Evolutionary conservation across 1,139 yeast species (phyloP), one percentile per base, ranked within the genome.

Genomic region (Candida glucosophila): DNA sequence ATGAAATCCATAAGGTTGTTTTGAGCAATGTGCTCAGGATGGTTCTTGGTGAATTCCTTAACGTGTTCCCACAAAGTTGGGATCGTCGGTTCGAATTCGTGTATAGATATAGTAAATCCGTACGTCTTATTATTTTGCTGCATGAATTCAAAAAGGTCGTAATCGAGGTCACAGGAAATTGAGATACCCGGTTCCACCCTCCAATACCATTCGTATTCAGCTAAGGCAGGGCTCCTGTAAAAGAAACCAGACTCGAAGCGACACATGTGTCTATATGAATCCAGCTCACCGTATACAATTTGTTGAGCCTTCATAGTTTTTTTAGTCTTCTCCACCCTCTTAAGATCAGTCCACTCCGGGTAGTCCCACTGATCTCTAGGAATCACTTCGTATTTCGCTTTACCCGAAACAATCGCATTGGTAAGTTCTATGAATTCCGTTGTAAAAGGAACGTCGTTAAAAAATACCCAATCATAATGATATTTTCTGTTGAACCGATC

Each of bases 401-500:
- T 43, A 11, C 77, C 77, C 6, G 72, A 53, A 26, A 65, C 69
- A 21, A 67, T 39, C 15, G 57, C 51, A 4, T 58, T 26, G 5
- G 73, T 64, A 13, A 52, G 43, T 5, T 41, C 43, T 25, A 58
- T 62, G 44, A 77, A 75, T 20, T 59, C 60, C 2, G 59, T 60
- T 15, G 60, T 52, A 39, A 77, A 77, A 5, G 67, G 71, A 31
- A 60, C 55, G 35, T 79, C 81, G 47, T 79, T 79, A 35, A 78
- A 56, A 44, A 79, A 79, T n/a, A 77, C 76, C 90, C 90, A 79
- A 40, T 76, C 83, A 48, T 79, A 79, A 40, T 75, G 69, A 48
- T 52, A 76, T 30, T 67, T 52, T 24, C 55, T 49, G 52, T 80
- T 80, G 56, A 80, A 80, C 27, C 83, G 63, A 38, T 67, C 71